phyloP scores from a whole-genome alignment of 2,329 filamentous ascomycete genomes.

The Dactylellina leptospora region DNA sequence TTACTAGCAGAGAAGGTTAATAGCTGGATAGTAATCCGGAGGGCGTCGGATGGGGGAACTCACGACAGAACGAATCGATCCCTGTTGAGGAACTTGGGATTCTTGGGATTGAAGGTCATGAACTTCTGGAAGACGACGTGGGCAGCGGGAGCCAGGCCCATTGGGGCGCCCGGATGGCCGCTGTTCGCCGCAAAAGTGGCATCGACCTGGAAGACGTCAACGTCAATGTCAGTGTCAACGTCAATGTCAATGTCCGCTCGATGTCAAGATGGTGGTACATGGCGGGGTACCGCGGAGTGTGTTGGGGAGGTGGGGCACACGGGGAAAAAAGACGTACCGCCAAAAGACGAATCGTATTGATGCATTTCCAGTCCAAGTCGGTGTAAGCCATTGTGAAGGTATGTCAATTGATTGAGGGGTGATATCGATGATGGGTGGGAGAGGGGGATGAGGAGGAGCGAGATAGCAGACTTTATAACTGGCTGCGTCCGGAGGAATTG shows the following conservation, averaged over 20 bases:
- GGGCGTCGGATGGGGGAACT: conserved; percentile 63
- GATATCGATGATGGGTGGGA: neutral
- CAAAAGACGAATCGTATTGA: conserved; percentile 97
- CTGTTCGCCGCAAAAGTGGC: conserved; percentile 95
- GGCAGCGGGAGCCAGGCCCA: conserved; percentile 93
- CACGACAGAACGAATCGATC: conserved; percentile 99
- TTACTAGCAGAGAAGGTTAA: conserved; percentile 69
- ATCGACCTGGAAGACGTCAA: conserved; percentile 77
- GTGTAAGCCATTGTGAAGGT: conserved; percentile 73
- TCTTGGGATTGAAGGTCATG: conserved; percentile 99
- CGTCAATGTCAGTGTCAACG: neutral
- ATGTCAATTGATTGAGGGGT: neutral
- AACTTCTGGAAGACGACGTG: conserved; percentile 99
- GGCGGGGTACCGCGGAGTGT: conserved; percentile 45
- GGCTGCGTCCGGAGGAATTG: conserved; percentile 25
- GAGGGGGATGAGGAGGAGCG: neutral
- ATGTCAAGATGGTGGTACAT: neutral
- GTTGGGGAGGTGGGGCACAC: conserved; percentile 52
- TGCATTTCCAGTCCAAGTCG: conserved; percentile 85
- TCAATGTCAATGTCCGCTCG: conserved; percentile 48
- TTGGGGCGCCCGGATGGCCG: conserved; percentile 97
- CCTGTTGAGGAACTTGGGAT: conserved; percentile 94
- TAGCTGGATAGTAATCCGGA: conserved; percentile 18
- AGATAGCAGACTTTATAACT: neutral
- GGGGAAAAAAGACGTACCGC: conserved; percentile 73